Base-by-base conservation (phyloP, 2,329 filamentous ascomycete genomes). In the Blastomyces parvus region DNA sequence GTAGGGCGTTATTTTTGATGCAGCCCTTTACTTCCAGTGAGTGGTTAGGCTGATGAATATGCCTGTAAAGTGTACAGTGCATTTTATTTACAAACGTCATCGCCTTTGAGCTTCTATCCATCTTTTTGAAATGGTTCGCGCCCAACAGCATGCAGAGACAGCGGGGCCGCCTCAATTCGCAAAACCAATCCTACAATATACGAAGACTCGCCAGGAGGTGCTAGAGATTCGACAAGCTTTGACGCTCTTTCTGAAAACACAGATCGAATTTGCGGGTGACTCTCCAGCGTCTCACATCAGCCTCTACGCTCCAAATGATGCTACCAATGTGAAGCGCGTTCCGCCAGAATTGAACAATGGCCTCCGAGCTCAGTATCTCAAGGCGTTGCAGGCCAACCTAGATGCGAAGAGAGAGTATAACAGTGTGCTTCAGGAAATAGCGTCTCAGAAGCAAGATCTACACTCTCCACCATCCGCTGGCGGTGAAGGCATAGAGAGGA, bases 341-440 rank as follows among this genome's bases (percentile, higher is more conserved):
- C 72, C 75, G 25, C 55, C 73, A 44, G 78, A 80, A 40, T 63
- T 81, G 17, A 75, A 63, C 33, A 63, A 76, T 44, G 78, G 76
- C 3, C 68, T 75, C 59, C 74, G 80, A 60, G 75, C 73, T 59
- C 70, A 76, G 64, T 83, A 82, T 64, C 65, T 82, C 19, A 72
- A 77, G 48, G 79, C 79, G 3, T 67, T 82, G 2, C 74, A 78
- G 57, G 76, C 75, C 14, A 76, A 78, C 65, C 64, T 74, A 17
- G 70, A 74, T 17, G 79, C 78, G 14, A 75, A 74, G 62, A 71
- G 74, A 61, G 73, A 75, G 36, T 74, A 78, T 55, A 66, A 71
- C 33, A 70, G 71, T 17, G 69, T 74, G 2, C 73, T 70, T 5
- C 72, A 77, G 55, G 68, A 71, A 48, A 65, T 75, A 27, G 65